These are phyloP conservation scores for Oehlia diaphana DNA, from an alignment of 192 early-diverging fungal species.

Conservation along the genomic window DNA sequence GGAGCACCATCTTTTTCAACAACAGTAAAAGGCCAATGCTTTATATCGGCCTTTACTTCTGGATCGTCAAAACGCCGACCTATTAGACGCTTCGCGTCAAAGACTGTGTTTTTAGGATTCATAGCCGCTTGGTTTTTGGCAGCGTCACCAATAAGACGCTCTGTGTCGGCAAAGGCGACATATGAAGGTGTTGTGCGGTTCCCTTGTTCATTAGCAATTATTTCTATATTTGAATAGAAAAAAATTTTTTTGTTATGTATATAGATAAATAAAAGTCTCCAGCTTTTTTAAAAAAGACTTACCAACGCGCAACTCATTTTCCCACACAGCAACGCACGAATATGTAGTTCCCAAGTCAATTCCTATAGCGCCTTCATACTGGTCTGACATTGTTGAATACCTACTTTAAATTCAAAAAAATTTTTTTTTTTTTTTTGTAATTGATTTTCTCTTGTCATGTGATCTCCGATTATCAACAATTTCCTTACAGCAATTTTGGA, in stretches of 20 bases:
- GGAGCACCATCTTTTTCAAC: constrained; percentile 68
- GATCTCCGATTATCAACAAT: too few species aligned
- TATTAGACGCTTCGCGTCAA: constrained; percentile 90
- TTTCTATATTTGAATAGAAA: constrained; percentile 41
- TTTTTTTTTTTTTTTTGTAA: too few species aligned
- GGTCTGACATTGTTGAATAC: constrained; percentile 32
- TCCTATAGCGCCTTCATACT: constrained; percentile 69
- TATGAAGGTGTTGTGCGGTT: constrained; percentile 88
- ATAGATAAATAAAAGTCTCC: not conserved
- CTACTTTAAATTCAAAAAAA: too few species aligned
- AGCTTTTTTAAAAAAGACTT: constrained; percentile 1
- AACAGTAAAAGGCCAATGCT: constrained; percentile 86
- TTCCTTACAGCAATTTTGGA: too few species aligned
- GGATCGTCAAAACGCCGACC: constrained; percentile 85
- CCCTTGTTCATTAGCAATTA: constrained; percentile 88
- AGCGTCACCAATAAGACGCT: constrained; percentile 84
- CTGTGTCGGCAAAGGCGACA: constrained; percentile 77
- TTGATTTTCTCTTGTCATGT: too few species aligned
- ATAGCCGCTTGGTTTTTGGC: constrained; percentile 90
- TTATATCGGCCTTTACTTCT: constrained; percentile 77
- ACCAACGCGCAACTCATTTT: constrained; percentile 47
- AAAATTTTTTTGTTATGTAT: not conserved
- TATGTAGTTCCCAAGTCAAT: constrained; percentile 95
- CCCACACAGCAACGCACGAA: constrained; percentile 77
- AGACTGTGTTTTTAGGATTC: constrained; percentile 90